These are phyloP conservation scores for Cladorrhinum sp. DNA, from an alignment of 2,329 filamentous ascomycete genomes.

Conservation along the genomic window DNA sequence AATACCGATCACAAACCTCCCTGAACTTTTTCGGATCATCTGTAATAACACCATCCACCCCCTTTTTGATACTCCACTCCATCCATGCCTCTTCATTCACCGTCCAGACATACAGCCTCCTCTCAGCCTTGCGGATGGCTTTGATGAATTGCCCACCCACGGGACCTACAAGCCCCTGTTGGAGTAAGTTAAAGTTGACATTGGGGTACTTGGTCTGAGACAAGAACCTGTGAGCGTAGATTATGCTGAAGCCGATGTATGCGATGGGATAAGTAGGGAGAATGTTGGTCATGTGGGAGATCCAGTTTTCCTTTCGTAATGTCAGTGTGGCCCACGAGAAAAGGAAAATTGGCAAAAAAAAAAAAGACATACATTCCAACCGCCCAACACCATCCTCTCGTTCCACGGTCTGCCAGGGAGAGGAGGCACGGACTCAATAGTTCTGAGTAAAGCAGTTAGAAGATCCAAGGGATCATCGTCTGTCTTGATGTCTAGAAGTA, in stretches of 20 bases:
- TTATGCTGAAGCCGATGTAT: conserved; percentile 65
- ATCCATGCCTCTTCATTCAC: conserved; percentile 77
- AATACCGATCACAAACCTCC: conserved; percentile 50
- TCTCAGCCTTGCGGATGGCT: conserved; percentile 52
- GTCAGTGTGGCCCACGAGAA: not conserved
- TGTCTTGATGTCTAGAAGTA: conserved; percentile 83
- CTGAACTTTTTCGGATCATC: conserved; percentile 72
- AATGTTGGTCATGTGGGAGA: conserved; percentile 59
- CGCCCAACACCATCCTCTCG: conserved; percentile 71
- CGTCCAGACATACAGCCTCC: conserved; percentile 77
- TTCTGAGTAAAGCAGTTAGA: conserved; percentile 64
- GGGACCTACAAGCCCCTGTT: conserved; percentile 64
- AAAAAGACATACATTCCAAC: conserved; percentile 63
- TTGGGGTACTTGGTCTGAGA: conserved; percentile 45
- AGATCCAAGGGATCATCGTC: conserved; percentile 69
- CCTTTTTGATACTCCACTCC: conserved; percentile 69
- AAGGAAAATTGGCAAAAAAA: not conserved
- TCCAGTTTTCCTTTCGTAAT: conserved; percentile 55
- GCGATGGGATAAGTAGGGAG: conserved; percentile 62
- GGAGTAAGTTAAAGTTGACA: conserved; percentile 75
- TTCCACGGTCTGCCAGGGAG: conserved; percentile 57
- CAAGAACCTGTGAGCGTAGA: conserved; percentile 71
- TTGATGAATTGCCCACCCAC: conserved; percentile 64
- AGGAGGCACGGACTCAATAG: conserved; percentile 53
- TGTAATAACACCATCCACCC: conserved; percentile 78